Conservation (phyloP, 1,284 basidiomycete species). For the Coniferiporia sulphurascens region DNA sequence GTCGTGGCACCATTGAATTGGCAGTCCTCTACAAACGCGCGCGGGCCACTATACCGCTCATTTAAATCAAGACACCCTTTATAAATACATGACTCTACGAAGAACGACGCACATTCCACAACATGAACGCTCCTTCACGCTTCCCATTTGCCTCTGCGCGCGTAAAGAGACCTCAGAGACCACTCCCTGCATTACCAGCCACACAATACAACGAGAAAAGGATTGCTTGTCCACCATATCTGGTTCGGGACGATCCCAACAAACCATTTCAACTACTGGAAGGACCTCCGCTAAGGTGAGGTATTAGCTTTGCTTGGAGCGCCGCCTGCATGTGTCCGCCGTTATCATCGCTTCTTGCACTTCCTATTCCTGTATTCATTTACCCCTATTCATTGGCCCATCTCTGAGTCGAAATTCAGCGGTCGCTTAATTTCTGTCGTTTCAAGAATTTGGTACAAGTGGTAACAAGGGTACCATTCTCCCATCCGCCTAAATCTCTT, state of each 20-base stretch:
- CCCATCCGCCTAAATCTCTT: not conserved
- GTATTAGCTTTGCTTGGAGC: not conserved
- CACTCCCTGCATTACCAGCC: conserved; percentile 12
- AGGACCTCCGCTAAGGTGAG: conserved; percentile 12
- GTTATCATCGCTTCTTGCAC: not conserved
- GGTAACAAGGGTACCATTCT: not conserved
- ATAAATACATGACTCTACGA: conserved; percentile 13
- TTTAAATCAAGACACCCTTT: conserved; percentile 14
- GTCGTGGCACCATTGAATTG: not conserved
- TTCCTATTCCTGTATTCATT: not conserved
- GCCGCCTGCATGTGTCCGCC: not conserved
- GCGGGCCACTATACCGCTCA: conserved; percentile 11
- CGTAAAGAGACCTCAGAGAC: conserved; percentile 9
- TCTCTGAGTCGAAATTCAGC: too few relatives aligned
- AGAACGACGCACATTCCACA: conserved; percentile 5
- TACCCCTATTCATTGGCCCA: too few relatives aligned
- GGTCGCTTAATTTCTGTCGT: too few relatives aligned
- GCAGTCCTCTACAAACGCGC: not conserved
- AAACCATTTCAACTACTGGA: conserved; percentile 16
- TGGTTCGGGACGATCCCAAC: conserved; percentile 8
- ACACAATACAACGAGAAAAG: not conserved
- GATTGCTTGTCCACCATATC: not conserved
- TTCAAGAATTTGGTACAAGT: not conserved
- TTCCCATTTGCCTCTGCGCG: conserved; percentile 7
- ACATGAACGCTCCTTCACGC: conserved; percentile 17